Conservation (phyloP, 2,329 filamentous ascomycete genomes). For the Verticillium zaregamsianum region DNA sequence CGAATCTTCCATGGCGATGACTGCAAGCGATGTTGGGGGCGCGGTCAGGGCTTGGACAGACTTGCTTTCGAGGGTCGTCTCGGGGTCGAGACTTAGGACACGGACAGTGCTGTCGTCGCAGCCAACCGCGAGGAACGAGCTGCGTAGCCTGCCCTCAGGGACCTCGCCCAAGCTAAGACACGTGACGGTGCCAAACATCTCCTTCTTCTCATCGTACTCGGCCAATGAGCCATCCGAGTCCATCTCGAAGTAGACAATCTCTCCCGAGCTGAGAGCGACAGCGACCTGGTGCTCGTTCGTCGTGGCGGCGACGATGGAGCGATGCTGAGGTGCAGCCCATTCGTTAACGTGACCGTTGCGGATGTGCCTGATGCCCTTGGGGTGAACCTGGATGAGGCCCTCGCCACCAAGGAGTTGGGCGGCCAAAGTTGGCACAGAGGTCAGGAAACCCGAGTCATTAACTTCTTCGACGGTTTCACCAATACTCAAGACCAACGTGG, state of each 20-base stretch:
- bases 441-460: conserved; percentile 86
- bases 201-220: conserved; percentile 91
- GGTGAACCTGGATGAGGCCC: conserved; percentile 88
- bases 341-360: conserved; percentile 76
- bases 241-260: conserved; percentile 98
- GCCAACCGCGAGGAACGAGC: conserved; percentile 90
- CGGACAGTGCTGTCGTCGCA: conserved; percentile 96
- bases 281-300: conserved; percentile 93
- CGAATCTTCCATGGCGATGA: conserved; percentile 95
- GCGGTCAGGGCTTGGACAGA: conserved; percentile 92
- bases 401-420: conserved; percentile 94
- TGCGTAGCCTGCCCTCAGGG: conserved; percentile 82
- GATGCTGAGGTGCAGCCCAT: conserved; percentile 89
- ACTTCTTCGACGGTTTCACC: conserved; percentile 97
- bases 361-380: conserved; percentile 93
- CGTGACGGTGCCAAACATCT: conserved; percentile 93
- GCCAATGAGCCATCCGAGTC: conserved; percentile 85
- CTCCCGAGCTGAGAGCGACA: conserved; percentile 88
- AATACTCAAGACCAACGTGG: conserved; percentile 88
- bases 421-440: conserved; percentile 82
- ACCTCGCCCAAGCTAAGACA: conserved; percentile 92
- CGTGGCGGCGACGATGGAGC: conserved; percentile 90
- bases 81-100: conserved; percentile 83
- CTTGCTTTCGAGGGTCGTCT: conserved; percentile 86
- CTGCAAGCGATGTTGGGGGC: conserved; percentile 80